Conservation (phyloP, 495 filamentous ascomycete species). For the Xylaria intraflava region DNA sequence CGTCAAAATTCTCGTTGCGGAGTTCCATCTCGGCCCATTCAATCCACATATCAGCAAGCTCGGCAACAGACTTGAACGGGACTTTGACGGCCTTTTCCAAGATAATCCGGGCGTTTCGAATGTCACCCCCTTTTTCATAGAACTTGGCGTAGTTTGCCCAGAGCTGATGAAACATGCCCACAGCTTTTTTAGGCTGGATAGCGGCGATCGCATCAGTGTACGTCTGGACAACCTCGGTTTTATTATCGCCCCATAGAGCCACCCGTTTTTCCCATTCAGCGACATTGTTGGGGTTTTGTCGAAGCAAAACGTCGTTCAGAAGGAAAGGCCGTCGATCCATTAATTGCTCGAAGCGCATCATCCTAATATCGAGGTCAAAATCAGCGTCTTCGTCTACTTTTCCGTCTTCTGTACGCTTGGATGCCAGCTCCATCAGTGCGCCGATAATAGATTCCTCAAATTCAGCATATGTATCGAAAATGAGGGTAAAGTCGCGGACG, state of each 20-base stretch:
- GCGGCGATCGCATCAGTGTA: slow-evolving; percentile 92
- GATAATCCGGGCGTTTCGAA: slow-evolving; percentile 80
- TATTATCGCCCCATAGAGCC: slow-evolving; percentile 91
- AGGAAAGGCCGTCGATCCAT: slow-evolving; percentile 97
- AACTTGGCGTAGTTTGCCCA: slow-evolving; percentile 98
- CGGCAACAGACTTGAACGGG: slow-evolving; percentile 88
- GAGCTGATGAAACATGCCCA: slow-evolving; percentile 87
- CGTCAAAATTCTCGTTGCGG: slow-evolving; percentile 90
- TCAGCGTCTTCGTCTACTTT: slow-evolving; percentile 80
- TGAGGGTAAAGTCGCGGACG: slow-evolving; percentile 92
- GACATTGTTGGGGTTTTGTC: slow-evolving; percentile 96
- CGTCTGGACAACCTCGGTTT: slow-evolving; percentile 82
- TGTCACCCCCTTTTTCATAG: slow-evolving; percentile 84
- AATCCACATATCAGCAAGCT: slow-evolving; percentile 96
- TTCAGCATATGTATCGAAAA: slow-evolving; percentile 94
- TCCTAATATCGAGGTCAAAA: slow-evolving; percentile 92
- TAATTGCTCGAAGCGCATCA: slow-evolving; percentile 96
- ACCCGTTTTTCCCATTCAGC: slow-evolving; percentile 96
- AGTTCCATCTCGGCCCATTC: slow-evolving; percentile 99
- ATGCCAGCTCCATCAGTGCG: slow-evolving; percentile 81
- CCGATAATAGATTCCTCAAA: slow-evolving; percentile 96
- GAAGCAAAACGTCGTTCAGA: slow-evolving; percentile 88
- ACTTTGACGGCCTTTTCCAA: slow-evolving; percentile 98
- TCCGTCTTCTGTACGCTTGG: slow-evolving; percentile 73
- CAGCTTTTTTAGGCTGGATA: slow-evolving; percentile 89